Base-by-base conservation (phyloP, 495 filamentous ascomycete genomes). In the Penicillium ochrochloron region DNA sequence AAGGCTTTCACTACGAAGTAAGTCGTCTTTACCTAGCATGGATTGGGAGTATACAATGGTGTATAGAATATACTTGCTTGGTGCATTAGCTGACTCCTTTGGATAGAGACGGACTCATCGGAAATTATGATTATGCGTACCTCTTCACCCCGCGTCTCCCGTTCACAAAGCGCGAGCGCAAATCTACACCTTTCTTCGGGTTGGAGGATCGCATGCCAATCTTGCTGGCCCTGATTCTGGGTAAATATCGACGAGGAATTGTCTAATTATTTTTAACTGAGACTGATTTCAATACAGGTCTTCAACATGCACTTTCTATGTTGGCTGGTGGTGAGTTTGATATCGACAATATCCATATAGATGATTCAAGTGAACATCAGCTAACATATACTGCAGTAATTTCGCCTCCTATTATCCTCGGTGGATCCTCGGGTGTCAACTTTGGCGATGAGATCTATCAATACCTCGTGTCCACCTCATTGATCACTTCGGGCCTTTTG, bases 391-490 rank as follows among this genome's bases (percentile, higher is more conserved):
- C n/a, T 21, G 11, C 46, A 79, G 82, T 90, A 59, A 92, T 96
- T 72, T 88, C 91, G 10, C 90, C 92, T 46, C 91, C 93, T 8
- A 89, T 97, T 66, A 86, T 95, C 64, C 84, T 97, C 59, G 78
- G 85, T 17, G 85, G 88, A 19, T 74, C 85, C 19, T 76, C 69
- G 27, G 88, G 89, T 12, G 93, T 88, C 63, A 91, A 92, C 68
- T 80, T 96, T 19, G 74, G 71, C 8, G 62, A 78, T 4, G 84
- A 82, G 0, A 70, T 85, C 12, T 85, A 87, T 34, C 89, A 92
- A 74, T 94, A 97, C 73, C 84, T 97, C 10, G 93, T 97, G 10
- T 96, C 93, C 2, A 94, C 93, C 5, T 92, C 93, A 0, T 78
- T 97, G 69, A 95, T 97, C 61, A 91, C 94, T 29, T 92, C 88